Evolutionary conservation across 192 early-diverging fungal genomes (phyloP), one percentile per base, ranked within the genome.

Genomic region (Chytriomyces confervae): DNA sequence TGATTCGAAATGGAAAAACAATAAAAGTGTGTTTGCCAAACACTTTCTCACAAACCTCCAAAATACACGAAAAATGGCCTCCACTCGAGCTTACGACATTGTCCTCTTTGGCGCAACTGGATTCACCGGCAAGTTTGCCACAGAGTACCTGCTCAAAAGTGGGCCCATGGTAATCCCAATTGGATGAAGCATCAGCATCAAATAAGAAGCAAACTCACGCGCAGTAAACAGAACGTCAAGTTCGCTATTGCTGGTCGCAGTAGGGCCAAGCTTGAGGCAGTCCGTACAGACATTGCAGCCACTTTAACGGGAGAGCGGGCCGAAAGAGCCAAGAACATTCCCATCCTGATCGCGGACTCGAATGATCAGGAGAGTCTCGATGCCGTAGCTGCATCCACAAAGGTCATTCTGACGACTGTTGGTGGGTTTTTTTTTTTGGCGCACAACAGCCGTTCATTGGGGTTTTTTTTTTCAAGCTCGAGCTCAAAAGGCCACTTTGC

Each of bases 181-280:
- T 36, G 1, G 36, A 4, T 2, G 36, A 8, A 18, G 7, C 0
- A 0, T 0, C 11, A 61, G 20, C 74, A 60, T 8, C n/a, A 23
- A 6, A 5, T 62, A 60, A 18, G 29, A 66, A n/a, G 27, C 16
- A 16, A 61, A n/a, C 49, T 46, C 50, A 57, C 50, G 29, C 50
- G 47, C 66, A 20, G n/a, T 3, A 36, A 36, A 36, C 36, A 88
- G 84, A 82, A 81, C 44, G 80, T 92, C 5, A 85, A 81, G 64
- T 88, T 95, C 78, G 94, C 95, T 6, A 87, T 97, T 45, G 94
- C 93, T 27, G 95, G 95, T 16, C 90, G 95, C 53, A 91, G 80
- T 75, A 27, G 81, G 69, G 47, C 61, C 69, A 95, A 94, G 81
- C 86, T 97, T 3, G 86, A 91, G 60, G 80, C 82, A 20, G 86